Evolutionary conservation across 805 yeast genomes (phyloP).

Genomic region (Ogataea paradorogensis): DNA sequence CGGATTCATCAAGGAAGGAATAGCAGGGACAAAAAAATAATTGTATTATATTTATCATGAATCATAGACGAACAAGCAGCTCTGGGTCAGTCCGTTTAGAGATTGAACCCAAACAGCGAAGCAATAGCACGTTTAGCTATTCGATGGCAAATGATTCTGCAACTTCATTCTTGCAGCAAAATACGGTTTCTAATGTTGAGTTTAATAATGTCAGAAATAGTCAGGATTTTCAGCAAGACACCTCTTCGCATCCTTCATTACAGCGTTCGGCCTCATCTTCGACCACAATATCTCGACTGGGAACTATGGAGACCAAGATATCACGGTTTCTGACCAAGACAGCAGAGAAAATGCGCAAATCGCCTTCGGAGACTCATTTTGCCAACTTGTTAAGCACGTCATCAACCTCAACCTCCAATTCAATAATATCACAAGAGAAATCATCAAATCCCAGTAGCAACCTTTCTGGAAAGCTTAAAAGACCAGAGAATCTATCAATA

Average conservation of each 20-base stretch:
- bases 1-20: conserved; percentile 15
- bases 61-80: conserved; percentile 5
- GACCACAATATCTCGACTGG: conserved; percentile 21
- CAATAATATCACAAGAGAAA: conserved; percentile 12
- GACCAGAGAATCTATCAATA: conserved; percentile 28
- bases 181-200: conserved; percentile 32
- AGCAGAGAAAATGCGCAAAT: conserved; percentile 23
- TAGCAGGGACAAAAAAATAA: conserved; percentile 2
- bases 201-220: conserved; percentile 31
- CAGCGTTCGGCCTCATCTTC: conserved; percentile 24
- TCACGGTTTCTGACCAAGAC: conserved; percentile 22
- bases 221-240: conserved; percentile 9
- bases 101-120: conserved; percentile 8
- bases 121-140: conserved; percentile 14
- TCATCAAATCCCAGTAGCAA: conserved; percentile 4
- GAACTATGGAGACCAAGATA: conserved; percentile 23
- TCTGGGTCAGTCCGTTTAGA: conserved; percentile 4
- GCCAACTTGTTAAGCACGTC: background rate
- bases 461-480: conserved; percentile 25
- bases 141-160: conserved; percentile 16
- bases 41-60: background rate
- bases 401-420: background rate
- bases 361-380: conserved; percentile 12
- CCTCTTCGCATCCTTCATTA: conserved; percentile 6
- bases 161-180: conserved; percentile 19